phyloP scores from a whole-genome alignment of 2,329 filamentous ascomycete genomes.

The Shiraia sp. region DNA sequence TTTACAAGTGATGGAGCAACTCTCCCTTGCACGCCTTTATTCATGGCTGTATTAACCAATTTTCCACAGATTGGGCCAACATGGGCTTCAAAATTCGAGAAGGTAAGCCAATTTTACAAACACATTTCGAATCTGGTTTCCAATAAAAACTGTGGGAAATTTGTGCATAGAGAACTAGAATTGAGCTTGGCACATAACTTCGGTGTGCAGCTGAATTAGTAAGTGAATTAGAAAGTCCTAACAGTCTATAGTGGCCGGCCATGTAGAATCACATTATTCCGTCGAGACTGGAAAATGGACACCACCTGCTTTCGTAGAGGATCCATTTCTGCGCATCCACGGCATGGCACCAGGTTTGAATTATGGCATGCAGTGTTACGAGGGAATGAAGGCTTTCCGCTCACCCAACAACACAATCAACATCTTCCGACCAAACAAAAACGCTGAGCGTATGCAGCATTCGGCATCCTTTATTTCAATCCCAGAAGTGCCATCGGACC shows the following conservation, averaged over 20 bases:
- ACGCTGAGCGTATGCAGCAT: conserved; percentile 82
- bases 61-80: conserved; percentile 76
- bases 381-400: conserved; percentile 97
- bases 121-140: too few relatives aligned
- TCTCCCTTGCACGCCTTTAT: not conserved
- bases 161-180: too few relatives aligned
- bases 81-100: conserved; percentile 92
- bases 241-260: conserved; percentile 74
- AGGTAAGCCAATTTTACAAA: conserved; percentile 61
- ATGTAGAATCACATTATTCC: conserved; percentile 86
- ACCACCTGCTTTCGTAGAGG: conserved; percentile 74
- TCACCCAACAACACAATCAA: conserved; percentile 72
- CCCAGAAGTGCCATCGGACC: conserved; percentile 73
- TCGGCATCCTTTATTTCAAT: conserved; percentile 83
- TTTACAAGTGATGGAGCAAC: not conserved
- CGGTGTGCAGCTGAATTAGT: not conserved
- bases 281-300: conserved; percentile 76
- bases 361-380: conserved; percentile 95
- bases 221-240: conserved; percentile 1
- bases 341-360: conserved; percentile 95
- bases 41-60: conserved; percentile 8
- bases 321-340: conserved; percentile 86
- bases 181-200: not conserved
- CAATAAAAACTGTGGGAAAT: too few relatives aligned
- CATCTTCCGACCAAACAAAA: conserved; percentile 86